Evolutionary conservation across 2,329 filamentous ascomycete species (phyloP), one percentile per base, ranked within the genome.

Genomic region (Aspergillus proliferans): DNA sequence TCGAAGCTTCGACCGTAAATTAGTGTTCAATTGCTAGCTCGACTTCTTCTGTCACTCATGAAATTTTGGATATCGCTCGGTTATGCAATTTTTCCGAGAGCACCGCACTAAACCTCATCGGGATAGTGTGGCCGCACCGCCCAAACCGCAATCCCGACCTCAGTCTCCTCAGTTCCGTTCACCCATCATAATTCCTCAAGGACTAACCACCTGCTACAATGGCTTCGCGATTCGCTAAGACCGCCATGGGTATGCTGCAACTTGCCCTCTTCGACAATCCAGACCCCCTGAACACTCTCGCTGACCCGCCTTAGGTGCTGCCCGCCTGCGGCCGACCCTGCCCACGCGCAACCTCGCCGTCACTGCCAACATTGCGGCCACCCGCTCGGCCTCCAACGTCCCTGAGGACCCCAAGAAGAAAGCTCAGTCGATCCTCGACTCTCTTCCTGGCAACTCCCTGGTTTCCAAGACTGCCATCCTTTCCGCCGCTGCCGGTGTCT

Each of bases 401-500:
- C 88, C 91, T 63, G 84, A 93, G 74, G 88, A 95, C 67, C 92
- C 94, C 70, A 91, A 95, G 82, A 88, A 87, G 79, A 95, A 95
- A 83, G 93, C 93, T 52, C 87, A 94, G 78, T 95, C 90, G 58
- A 87, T 98, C 74, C 79, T 98, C 68, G 90, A 98, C 67, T 79
- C 91, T 57, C 82, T 98, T 47, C 93, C 93, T 66, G 93, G 94
- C 64, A 95, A 83, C 82, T 92, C 82, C 69, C 79, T 96, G 58
- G 78, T 95, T 70, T 94, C 89, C 75, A 98, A 98, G 86, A 90
- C 89, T 62, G 93, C 93, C 67, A 92, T 96, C 71, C 86, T 98
- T 67, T 97, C 92, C 69, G 91, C 89, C 65, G 86, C 86, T 58
- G 88, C 93, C 67, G 92, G 87, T 76, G 76, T 95, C 64, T 91